Evolutionary conservation across 495 filamentous ascomycete species (phyloP), one percentile per base, ranked within the genome.

Genomic region (Bombardia bombarda): DNA sequence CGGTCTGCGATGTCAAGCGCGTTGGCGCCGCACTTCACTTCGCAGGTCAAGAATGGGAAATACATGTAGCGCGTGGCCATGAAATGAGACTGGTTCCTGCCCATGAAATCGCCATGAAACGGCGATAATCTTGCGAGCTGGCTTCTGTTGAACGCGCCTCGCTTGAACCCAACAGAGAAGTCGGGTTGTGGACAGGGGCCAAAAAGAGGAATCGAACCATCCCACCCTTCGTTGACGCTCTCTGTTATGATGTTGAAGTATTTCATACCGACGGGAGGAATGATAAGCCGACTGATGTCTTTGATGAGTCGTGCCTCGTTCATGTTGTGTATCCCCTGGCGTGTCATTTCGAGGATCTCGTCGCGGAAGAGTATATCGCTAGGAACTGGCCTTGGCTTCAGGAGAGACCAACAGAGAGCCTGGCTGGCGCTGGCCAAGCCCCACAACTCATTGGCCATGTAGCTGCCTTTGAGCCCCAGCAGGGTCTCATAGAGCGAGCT

Each of bases 181-280:
- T 72, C 62, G 9, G 63, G 67, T 43, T 72, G 58, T 30, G 62
- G 64, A 22, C 53, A 51, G 36, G 61, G 37, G 7, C 46, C 43
- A 10, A 52, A 32, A 0, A 69, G 28, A n/a, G 58, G 49, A 16
- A 62, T 53, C 8, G 50, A 52, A 32, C 48, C 60, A 35, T 50
- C 55, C 66, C 60, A 73, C 35, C 48, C 55, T 55, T 69, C 62
- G 45, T 70, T 65, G 26, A 66, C 47, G 34, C 59, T 67, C 49
- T 72, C 63, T 5, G 45, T 55, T 7, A 72, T n/a, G 48, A 23
- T 7, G 16, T 64, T 37, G 10, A 71, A 59, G 50, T 59, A 18
- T 8, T 8, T 53, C 18, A 52, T 52, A 28, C 63, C 61, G 35
- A 40, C 63, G 8, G 58, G 62, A 25, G 60, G 55, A 16, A 64